phyloP scores from a whole-genome alignment of 176 grass and related monocot species.

The Triticum aestivum region IWGSC_CS_RefSeq_v2.1 NC_057797.1:72964534-72965033 shows the following conservation, averaged over 20 bases:
- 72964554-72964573: no score
- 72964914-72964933: conserved; percentile 11
- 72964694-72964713: neutral
- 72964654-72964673: neutral
- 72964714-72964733: neutral
- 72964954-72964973: conserved; percentile 34
- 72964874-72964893: conserved; percentile 32
- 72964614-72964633: no score
- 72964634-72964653: no score
- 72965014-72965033: conserved; percentile 26
- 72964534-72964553: no score
- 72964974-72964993: conserved; percentile 24
- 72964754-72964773: neutral
- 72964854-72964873: neutral
- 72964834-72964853: neutral
- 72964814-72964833: conserved; percentile 3
- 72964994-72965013: conserved; percentile 27
- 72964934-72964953: conserved; percentile 35
- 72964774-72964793: neutral
- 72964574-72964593: no score
- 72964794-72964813: neutral
- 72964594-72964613: no score
- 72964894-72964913: conserved; percentile 18
- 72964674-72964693: neutral
- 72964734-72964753: conserved; percentile 1